Base-by-base conservation (phyloP, 257 asterid genomes). In the Solanum bulbocastanum region DNA sequence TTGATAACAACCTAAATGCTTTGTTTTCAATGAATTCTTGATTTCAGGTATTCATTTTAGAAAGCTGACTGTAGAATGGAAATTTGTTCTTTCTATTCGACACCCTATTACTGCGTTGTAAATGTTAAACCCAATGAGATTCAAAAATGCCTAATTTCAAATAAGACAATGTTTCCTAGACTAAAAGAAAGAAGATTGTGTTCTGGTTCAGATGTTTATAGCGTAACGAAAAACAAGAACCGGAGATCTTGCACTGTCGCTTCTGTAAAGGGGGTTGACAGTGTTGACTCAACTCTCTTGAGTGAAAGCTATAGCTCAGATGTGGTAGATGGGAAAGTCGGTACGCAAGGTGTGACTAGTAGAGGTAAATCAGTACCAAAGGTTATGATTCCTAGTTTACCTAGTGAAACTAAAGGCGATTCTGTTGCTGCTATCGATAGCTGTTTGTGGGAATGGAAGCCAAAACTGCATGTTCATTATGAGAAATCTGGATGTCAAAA, bases 361-460 rank as follows among this genome's bases (percentile, higher is more conserved):
- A 79, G 79, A 65, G 88, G 92, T 66, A 89, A 87, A 83, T 87
- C 96, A 10, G 88, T 88, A 72, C 95, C 94, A 12, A 96, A 93
- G 91, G 95, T 96, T 86, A 88, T 91, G 35, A 91, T 97, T 92
- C 99, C 99, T 71, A 87, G 96, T 86, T 89, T 96, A 87, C 99
- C 98, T 0, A 93, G 91, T 84, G 95, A 91, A 86, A 87, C 90
- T 22, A 90, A 87, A 81, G 95, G 94, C 1, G 94, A 94, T 27
- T 62, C 72, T 85, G 93, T 87, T 75, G 95, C 98, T 92, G 83
- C 87, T 6, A 90, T 96, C 56, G 90, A 88, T 87, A 91, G 98
- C 91, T 82, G 93, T 91, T 91, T 86, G 86, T 96, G 98, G 98
- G 98, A 97, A 89, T 96, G 98, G 98, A 94, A 91, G 90, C 98